Percentiles rank a stretch among this genome's conserved stretches.
Conservation (phyloP, 2,329 filamentous ascomycete genomes). For the Cercospora zeae-maydis region DNA sequence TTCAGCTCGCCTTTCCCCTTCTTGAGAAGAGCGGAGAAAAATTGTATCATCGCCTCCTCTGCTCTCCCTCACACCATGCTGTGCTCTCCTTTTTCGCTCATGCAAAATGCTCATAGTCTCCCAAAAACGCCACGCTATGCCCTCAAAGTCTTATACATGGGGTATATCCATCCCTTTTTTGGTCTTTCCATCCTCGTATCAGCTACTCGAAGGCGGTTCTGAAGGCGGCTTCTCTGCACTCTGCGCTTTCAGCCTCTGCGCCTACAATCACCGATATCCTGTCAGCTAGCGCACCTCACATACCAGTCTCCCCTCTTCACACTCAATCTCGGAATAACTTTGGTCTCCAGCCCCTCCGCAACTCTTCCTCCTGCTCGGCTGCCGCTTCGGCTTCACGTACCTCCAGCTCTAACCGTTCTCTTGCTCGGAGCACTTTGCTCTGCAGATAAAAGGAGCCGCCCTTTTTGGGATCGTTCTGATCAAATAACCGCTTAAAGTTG, state of each 20-base stretch:
- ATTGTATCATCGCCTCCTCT: not conserved
- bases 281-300: constrained; percentile 24
- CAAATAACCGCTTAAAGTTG: constrained; percentile 91
- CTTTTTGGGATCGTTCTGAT: constrained; percentile 89
- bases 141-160: constrained; percentile 18
- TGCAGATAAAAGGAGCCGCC: constrained; percentile 97
- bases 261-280: constrained; percentile 20
- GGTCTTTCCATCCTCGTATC: not conserved
- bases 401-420: constrained; percentile 89
- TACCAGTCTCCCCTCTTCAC: not conserved
- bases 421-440: constrained; percentile 88
- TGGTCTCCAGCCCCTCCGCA: constrained; percentile 85
- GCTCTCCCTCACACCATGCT: not conserved
- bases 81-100: constrained; percentile 7
- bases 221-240: constrained; percentile 19
- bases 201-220: constrained; percentile 11
- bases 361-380: constrained; percentile 69
- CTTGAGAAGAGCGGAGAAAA: constrained; percentile 7
- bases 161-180: constrained; percentile 13
- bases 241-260: constrained; percentile 31
- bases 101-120: constrained; percentile 12
- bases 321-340: constrained; percentile 85
- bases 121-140: constrained; percentile 31
- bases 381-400: constrained; percentile 68
- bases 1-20: no score